Evolutionary conservation across 768 basidiomycete genomes (phyloP).

Genomic region (Auriculariales sp.): DNA sequence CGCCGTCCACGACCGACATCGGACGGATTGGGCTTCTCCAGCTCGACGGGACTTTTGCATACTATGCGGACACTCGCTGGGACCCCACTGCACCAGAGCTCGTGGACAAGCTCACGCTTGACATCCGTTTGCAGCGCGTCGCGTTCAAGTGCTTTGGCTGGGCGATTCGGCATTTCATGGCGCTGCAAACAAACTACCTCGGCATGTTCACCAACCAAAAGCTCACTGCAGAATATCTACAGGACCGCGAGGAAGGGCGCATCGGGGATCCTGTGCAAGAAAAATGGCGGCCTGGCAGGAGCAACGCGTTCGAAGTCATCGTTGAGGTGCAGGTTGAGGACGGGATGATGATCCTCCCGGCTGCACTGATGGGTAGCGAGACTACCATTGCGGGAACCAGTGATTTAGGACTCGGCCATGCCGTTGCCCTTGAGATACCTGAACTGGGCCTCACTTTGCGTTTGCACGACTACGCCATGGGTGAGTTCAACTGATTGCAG

Average conservation of each 20-base stretch:
- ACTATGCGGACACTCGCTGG: conserved; percentile 47
- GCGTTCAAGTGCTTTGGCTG: conserved; percentile 69
- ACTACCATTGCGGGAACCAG: conserved; percentile 9
- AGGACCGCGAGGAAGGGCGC: conserved; percentile 40
- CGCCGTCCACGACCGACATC: conserved; percentile 43
- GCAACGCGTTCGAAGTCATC: conserved; percentile 70
- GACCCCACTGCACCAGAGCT: no score
- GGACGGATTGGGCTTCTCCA: conserved; percentile 41
- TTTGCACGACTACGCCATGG: conserved; percentile 81
- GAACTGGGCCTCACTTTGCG: conserved; percentile 64
- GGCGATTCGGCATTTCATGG: conserved; percentile 80
- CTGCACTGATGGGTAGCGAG: conserved; percentile 51
- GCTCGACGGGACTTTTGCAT: conserved; percentile 60
- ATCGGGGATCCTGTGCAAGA: conserved; percentile 69
- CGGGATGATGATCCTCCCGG: conserved; percentile 48
- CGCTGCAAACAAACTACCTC: conserved; percentile 84
- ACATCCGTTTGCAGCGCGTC: conserved; percentile 36
- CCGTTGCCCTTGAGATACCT: conserved; percentile 42
- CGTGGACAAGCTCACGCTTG: conserved; percentile 63
- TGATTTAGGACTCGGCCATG: conserved; percentile 33
- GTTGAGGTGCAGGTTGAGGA: conserved; percentile 37
- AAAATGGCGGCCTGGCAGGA: conserved; percentile 73
- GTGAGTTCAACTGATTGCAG: conserved; percentile 22
- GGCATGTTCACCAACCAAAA: conserved; percentile 89
- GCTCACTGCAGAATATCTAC: conserved; percentile 73